Conservation (phyloP, 179 eudicot genomes). For the Heliamphora pulchella region DNA sequence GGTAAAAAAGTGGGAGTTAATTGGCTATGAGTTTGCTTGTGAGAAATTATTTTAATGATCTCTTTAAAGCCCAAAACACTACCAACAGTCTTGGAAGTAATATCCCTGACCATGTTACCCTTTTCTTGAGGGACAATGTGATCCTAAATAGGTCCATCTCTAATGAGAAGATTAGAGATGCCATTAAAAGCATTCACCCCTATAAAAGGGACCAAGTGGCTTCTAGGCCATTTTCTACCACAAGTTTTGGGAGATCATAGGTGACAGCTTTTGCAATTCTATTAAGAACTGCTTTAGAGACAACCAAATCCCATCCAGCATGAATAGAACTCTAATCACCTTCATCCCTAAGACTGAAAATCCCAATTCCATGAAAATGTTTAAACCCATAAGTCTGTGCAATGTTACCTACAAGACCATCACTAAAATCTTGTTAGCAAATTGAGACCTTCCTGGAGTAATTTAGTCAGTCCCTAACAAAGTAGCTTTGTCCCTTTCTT, state of each 20-base stretch:
- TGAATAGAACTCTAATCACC: neutral
- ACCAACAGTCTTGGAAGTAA: too few species aligned
- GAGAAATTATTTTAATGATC: too few species aligned
- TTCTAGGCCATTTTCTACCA: neutral
- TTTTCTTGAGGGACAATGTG: neutral
- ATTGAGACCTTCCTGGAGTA: neutral
- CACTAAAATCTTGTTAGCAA: neutral
- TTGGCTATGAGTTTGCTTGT: too few species aligned
- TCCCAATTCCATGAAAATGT: neutral
- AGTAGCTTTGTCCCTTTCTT: too few species aligned
- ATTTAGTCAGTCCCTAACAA: too few species aligned
- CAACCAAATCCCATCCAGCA: neutral
- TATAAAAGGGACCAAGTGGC: neutral
- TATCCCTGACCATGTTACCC: too few species aligned
- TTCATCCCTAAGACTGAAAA: neutral
- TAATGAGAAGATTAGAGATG: neutral
- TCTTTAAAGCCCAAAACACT: too few species aligned
- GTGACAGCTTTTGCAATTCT: neutral
- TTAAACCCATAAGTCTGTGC: neutral
- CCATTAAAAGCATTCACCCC: neutral
- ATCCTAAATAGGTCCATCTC: neutral
- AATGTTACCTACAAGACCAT: neutral
- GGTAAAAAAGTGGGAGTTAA: too few species aligned
- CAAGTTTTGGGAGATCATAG: neutral
- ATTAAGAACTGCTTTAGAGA: neutral